Percentiles rank a stretch among this genome's conserved stretches.
Conservation (phyloP, 2,329 filamentous ascomycete species). For the Chlorencoelia australis region DNA sequence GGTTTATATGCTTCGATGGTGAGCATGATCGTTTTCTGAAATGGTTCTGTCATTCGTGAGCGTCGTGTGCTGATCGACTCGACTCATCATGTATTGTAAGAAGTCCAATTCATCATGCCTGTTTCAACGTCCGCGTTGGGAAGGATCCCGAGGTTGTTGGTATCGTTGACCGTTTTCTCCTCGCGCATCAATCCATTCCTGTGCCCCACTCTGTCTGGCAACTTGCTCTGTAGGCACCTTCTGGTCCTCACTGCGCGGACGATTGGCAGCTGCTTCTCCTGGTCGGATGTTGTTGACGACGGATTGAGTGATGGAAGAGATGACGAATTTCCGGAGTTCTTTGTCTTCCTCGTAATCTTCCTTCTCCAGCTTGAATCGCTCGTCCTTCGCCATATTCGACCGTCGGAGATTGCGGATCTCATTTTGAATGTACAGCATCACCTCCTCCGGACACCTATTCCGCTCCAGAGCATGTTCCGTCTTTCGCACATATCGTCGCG, state of each 20-base stretch:
- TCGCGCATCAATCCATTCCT: constrained; percentile 40
- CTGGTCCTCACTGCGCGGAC: constrained; percentile 37
- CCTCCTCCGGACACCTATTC: constrained; percentile 75
- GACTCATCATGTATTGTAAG: background rate
- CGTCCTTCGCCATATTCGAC: constrained; percentile 74
- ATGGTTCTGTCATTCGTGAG: background rate
- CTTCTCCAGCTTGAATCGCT: constrained; percentile 71
- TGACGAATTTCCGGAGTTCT: constrained; percentile 64
- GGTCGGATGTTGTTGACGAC: constrained; percentile 33
- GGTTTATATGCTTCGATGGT: background rate
- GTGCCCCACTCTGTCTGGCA: constrained; percentile 38
- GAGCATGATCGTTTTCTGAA: background rate
- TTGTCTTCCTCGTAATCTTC: constrained; percentile 68
- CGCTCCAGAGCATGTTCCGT: constrained; percentile 63
- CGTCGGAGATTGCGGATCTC: constrained; percentile 83
- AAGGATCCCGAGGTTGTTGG: constrained; percentile 36
- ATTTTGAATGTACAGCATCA: constrained; percentile 80
- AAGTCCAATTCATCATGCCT: background rate
- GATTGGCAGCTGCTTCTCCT: constrained; percentile 8
- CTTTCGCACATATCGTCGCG: constrained; percentile 61
- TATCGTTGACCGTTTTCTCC: constrained; percentile 31
- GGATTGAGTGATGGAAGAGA: constrained; percentile 62
- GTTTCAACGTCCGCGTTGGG: constrained; percentile 29
- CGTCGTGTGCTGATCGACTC: background rate
- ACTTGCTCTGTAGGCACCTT: constrained; percentile 52